Percentiles rank a stretch among this genome's conserved stretches.
Evolutionary conservation across 2,329 filamentous ascomycete genomes (phyloP).

Genomic region (Sordariomycetes sp.): DNA sequence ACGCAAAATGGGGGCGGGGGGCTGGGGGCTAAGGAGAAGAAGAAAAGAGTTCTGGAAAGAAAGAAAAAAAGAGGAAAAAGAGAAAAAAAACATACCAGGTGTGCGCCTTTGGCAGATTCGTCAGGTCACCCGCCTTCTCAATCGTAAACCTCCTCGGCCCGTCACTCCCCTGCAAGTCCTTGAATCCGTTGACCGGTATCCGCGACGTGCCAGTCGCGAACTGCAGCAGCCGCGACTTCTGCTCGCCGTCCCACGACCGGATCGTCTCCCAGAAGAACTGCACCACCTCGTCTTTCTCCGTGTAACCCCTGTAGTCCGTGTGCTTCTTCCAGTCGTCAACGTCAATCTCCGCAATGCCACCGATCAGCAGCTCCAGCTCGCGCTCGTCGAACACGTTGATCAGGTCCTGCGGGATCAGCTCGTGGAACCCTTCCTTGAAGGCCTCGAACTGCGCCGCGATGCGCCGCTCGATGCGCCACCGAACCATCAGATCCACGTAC

Average conservation of each 20-base stretch:
- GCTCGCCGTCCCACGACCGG: slow-evolving; percentile 91
- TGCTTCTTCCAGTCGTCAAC: slow-evolving; percentile 99
- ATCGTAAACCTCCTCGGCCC: slow-evolving; percentile 93
- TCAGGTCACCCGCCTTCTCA: slow-evolving; percentile 87
- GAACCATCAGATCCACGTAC: slow-evolving; percentile 96
- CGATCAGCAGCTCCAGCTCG: slow-evolving; percentile 89
- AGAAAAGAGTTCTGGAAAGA: background rate
- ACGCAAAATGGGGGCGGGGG: too few relatives aligned
- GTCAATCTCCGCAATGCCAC: slow-evolving; percentile 98
- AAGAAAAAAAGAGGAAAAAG: background rate
- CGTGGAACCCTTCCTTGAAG: slow-evolving; percentile 94
- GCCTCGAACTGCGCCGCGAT: slow-evolving; percentile 97
- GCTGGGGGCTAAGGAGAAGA: background rate
- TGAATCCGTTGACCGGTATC: slow-evolving; percentile 98
- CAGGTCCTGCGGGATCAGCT: slow-evolving; percentile 89
- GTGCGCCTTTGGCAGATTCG: slow-evolving; percentile 88
- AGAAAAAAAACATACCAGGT: slow-evolving; percentile 61
- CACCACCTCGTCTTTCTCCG: slow-evolving; percentile 92
- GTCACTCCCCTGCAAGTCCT: slow-evolving; percentile 94
- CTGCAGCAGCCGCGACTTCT: slow-evolving; percentile 90
- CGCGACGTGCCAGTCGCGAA: slow-evolving; percentile 96
- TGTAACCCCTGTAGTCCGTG: slow-evolving; percentile 97
- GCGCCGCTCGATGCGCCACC: slow-evolving; percentile 98
- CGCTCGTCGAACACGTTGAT: slow-evolving; percentile 99
- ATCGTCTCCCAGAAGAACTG: slow-evolving; percentile 99